phyloP scores from a whole-genome alignment of 129 eudicot genomes.

The carrot (Daucus carota) region DH1_v3.0 NC_030381.2:47686001-47686500 shows the following conservation, averaged over 20 bases:
- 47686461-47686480: background rate
- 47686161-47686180: background rate
- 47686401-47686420: conserved; percentile 60
- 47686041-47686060: conserved; percentile 81
- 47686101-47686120: conserved; percentile 71
- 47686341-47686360: conserved; percentile 77
- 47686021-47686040: conserved; percentile 90
- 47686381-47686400: conserved; percentile 85
- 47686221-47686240: background rate
- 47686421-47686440: conserved; percentile 83
- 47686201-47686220: background rate
- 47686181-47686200: background rate
- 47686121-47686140: conserved; percentile 84
- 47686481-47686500: background rate
- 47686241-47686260: background rate
- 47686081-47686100: conserved; percentile 74
- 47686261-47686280: background rate
- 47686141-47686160: conserved; percentile 7
- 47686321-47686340: conserved; percentile 72
- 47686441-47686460: conserved; percentile 54
- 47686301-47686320: conserved; percentile 68
- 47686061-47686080: conserved; percentile 78
- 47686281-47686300: background rate
- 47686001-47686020: conserved; percentile 79
- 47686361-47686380: conserved; percentile 77